Percentiles rank a stretch among this genome's conserved stretches.
Conservation (phyloP, 306 rosid genomes). For the Quercus suber region DNA sequence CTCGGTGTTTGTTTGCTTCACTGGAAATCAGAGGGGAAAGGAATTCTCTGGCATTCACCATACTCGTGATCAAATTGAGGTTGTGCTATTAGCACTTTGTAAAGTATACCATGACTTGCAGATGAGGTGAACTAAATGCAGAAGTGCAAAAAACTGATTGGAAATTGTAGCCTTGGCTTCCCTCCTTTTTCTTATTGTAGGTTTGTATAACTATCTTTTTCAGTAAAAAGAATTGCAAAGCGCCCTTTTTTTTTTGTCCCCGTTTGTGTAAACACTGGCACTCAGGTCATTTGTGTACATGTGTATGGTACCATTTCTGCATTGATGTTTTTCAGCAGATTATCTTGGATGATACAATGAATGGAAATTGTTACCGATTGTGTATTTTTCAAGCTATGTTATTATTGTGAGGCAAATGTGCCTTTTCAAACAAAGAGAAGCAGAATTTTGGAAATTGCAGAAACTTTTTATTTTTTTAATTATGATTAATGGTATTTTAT, state of each 20-base stretch:
- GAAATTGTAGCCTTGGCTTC: neutral
- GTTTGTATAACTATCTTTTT: neutral
- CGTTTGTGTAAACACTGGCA: neutral
- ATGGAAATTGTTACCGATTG: no score
- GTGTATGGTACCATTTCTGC: neutral
- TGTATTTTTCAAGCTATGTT: neutral
- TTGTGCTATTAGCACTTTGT: neutral
- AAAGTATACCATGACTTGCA: constrained; percentile 6
- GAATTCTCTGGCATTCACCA: constrained; percentile 16
- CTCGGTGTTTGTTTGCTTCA: constrained; percentile 27
- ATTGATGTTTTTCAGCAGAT: no score
- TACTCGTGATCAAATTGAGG: constrained; percentile 14
- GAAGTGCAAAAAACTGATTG: neutral
- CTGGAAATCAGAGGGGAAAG: constrained; percentile 9
- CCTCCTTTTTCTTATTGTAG: neutral
- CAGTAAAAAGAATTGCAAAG: neutral
- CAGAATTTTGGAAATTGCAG: no score
- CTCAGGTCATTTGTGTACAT: neutral
- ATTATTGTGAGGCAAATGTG: neutral
- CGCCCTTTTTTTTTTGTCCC: neutral
- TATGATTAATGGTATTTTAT: no score
- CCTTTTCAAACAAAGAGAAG: neutral
- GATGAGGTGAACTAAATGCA: neutral
- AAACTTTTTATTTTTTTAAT: no score
- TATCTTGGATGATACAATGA: no score